Evolutionary conservation across 1,284 basidiomycete species (phyloP).

Genomic region (Leccinum pachyderme): DNA sequence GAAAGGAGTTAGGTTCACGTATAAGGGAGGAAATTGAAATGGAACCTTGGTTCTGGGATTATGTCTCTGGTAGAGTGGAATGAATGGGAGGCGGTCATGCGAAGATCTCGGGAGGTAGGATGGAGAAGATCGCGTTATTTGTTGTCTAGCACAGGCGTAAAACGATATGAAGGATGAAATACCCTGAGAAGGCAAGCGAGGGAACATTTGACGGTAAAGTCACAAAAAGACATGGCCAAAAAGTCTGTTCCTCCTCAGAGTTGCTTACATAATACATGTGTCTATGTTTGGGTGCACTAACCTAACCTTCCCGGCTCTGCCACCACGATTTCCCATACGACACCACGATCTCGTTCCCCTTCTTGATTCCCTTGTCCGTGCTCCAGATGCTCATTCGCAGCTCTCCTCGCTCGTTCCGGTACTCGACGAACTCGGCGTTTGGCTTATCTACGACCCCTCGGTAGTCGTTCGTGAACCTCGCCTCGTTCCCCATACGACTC

Average conservation of each 20-base stretch:
- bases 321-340: constrained; percentile 96
- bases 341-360: constrained; percentile 84
- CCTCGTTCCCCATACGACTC: constrained; percentile 75
- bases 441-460: constrained; percentile 66
- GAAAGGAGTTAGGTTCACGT: constrained; percentile 15
- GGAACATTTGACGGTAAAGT: constrained; percentile 34
- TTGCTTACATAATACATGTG: constrained; percentile 9
- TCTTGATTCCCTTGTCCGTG: constrained; percentile 58
- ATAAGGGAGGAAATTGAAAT: constrained; percentile 10
- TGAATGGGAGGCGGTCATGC: constrained; percentile 15
- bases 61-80: constrained; percentile 15
- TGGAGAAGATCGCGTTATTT: constrained; percentile 39
- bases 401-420: constrained; percentile 56
- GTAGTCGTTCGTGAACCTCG: constrained; percentile 86
- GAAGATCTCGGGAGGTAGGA: constrained; percentile 38
- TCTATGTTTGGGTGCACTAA: constrained; percentile 14
- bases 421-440: constrained; percentile 75
- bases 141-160: constrained; percentile 49
- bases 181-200: constrained; percentile 47
- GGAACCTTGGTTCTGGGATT: constrained; percentile 25
- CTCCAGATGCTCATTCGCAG: constrained; percentile 78
- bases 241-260: neutral
- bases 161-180: constrained; percentile 58
- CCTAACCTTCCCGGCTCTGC: constrained; percentile 42
- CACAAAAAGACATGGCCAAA: neutral